Evolutionary conservation across 208 protist species (phyloP).

Genomic region (Leishmania major): DNA sequence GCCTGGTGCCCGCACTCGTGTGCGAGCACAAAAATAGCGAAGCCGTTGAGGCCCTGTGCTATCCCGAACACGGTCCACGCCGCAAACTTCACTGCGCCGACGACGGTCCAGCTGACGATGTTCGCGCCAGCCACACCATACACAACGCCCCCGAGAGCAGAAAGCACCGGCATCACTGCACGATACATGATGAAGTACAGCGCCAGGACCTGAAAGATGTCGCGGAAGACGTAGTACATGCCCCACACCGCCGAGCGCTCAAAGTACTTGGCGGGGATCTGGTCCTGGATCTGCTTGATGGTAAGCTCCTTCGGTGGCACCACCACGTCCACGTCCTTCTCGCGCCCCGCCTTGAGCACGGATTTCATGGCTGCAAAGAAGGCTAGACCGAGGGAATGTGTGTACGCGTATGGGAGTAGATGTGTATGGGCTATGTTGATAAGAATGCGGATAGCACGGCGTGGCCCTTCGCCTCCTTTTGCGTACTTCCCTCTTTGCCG

Average conservation of each 20-base stretch:
- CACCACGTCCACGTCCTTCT: constrained; percentile 71
- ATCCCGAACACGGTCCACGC: constrained; percentile 78
- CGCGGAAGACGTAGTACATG: constrained; percentile 61
- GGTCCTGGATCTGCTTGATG: constrained; percentile 73
- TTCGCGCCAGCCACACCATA: constrained; percentile 10
- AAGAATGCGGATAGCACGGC: neutral
- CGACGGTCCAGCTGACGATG: constrained; percentile 13
- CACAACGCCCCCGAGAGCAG: constrained; percentile 18
- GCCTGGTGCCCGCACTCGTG: constrained; percentile 96
- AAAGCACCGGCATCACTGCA: constrained; percentile 40
- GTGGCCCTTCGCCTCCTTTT: neutral
- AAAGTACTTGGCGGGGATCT: constrained; percentile 82
- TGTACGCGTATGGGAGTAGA: neutral
- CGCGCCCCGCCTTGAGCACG: constrained; percentile 51
- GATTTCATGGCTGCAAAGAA: constrained; percentile 40
- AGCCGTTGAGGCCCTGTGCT: constrained; percentile 83
- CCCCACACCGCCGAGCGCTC: constrained; percentile 47
- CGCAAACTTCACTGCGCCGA: constrained; percentile 34
- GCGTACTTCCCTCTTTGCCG: neutral
- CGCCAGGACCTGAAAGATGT: constrained; percentile 55
- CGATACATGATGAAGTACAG: constrained; percentile 66
- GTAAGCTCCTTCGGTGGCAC: constrained; percentile 68
- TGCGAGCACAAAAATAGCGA: constrained; percentile 92
- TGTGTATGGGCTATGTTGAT: neutral
- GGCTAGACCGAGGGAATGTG: neutral